These are phyloP conservation scores for Allomyces javanicus DNA, from an alignment of 192 early-diverging fungal genomes.

Conservation along the genomic window DNA sequence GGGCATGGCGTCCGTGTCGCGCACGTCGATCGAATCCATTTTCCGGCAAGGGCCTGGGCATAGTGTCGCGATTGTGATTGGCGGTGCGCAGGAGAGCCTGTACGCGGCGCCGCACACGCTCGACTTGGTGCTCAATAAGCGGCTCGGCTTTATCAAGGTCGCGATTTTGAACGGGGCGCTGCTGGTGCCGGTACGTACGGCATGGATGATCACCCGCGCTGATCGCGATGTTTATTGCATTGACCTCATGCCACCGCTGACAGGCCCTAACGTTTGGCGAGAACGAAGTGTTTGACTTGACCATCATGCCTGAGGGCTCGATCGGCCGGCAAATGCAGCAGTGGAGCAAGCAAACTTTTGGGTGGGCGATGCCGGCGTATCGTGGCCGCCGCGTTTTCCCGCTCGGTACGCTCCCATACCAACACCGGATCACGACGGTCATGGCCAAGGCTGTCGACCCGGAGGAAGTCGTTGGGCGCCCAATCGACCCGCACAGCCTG, in stretches of 20 bases:
- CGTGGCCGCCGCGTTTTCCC: conserved; percentile 65
- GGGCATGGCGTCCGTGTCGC: conserved; percentile 56
- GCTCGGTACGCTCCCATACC: conserved; percentile 11
- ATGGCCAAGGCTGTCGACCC: not conserved
- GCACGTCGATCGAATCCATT: conserved; percentile 54
- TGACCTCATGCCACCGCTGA: too few relatives aligned
- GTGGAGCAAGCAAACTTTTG: conserved; percentile 39
- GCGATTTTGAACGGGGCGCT: conserved; percentile 48
- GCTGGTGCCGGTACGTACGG: too few relatives aligned
- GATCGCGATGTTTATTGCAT: too few relatives aligned
- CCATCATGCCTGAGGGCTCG: conserved; percentile 42
- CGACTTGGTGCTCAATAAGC: conserved; percentile 54
- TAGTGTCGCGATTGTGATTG: conserved; percentile 67
- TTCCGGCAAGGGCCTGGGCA: conserved; percentile 44
- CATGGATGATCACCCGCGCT: too few relatives aligned
- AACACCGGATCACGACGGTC: conserved; percentile 8
- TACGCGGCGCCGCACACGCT: conserved; percentile 37
- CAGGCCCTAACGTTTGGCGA: conserved; percentile 68
- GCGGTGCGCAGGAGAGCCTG: conserved; percentile 73
- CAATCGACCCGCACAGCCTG: conserved; percentile 10
- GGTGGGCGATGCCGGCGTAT: conserved; percentile 56
- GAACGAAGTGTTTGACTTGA: conserved; percentile 70
- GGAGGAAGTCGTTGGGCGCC: not conserved
- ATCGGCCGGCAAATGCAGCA: conserved; percentile 46
- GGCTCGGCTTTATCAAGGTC: conserved; percentile 76